Base-by-base conservation (phyloP, 371 early-diverging fungal genomes). In the Mortierella polycephala region DNA sequence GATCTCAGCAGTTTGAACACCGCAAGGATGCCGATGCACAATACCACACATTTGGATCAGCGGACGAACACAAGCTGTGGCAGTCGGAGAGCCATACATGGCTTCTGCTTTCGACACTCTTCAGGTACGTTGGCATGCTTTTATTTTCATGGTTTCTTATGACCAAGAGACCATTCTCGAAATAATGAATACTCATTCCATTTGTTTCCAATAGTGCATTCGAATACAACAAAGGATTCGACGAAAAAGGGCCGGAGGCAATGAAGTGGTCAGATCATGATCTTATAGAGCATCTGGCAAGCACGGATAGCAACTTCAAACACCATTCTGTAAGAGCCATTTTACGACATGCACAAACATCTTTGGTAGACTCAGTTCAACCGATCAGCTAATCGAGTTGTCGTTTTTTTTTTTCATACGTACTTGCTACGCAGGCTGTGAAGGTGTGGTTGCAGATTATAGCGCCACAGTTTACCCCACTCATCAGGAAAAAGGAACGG, bases 391-490 rank as follows among this genome's bases (percentile, higher is more conserved):
- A 39, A n/a, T 21, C 23, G 23, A 21, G 13, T 30, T 30, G 30
- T 30, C 30, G 30, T 30, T 1, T 30, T 30, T 30, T 30, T 30
- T 30, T 30, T 30, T 51, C 39, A 20, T 30, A 44, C 12, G n/a
- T 56, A 14, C 49, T n/a, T 9, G 9, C 40, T 42, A 20, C 10
- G 20, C 53, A 74, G 75, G 70, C 80, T 50, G 80, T 79, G n/a
- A 79, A 73, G 52, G 54, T 62, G 5, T 79, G 80, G 80, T 63
- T 79, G 14, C 69, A 79, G 47, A 61, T 64, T 6, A 79, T 69
- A 42, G 80, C 80, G 20, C 69, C 69, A 18, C 40, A n/a, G 10
- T 62, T 63, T 23, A 61, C 42, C 9, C 65, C 67, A 16, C 47
- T n/a, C 23, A 37, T 61, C 23, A 59, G 46, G 42, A 8, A 46